phyloP scores from a whole-genome alignment of 768 basidiomycete genomes.

The Jaapia argillacea region DNA sequence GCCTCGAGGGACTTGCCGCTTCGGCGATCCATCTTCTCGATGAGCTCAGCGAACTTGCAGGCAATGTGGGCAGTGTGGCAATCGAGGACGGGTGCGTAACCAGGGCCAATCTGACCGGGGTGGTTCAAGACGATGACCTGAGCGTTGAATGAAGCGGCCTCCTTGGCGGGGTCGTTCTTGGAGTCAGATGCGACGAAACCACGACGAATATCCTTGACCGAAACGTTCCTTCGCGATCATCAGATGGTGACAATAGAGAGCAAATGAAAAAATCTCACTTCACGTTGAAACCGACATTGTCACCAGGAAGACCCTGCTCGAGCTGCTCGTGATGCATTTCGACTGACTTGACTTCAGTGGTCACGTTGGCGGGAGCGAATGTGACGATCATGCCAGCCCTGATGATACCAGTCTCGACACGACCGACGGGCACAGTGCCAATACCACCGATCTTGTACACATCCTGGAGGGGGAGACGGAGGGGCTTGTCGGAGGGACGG shows the following conservation, averaged over 20 bases:
- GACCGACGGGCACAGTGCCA: constrained; percentile 99
- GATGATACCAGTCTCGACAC: constrained; percentile 99
- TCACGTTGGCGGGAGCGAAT: constrained; percentile 96
- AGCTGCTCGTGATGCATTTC: constrained; percentile 99
- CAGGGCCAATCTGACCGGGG: constrained; percentile 99
- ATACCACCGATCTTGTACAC: constrained; percentile 99
- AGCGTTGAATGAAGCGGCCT: constrained; percentile 97
- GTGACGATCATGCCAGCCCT: constrained; percentile 99
- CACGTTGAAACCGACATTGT: constrained; percentile 99
- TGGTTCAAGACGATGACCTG: constrained; percentile 99
- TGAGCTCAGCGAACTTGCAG: constrained; percentile 97
- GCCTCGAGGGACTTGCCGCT: constrained; percentile 89
- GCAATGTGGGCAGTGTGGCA: constrained; percentile 99
- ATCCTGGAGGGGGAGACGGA: constrained; percentile 99
- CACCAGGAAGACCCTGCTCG: constrained; percentile 88
- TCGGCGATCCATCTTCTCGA: constrained; percentile 99
- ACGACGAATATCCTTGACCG: constrained; percentile 99
- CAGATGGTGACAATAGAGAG: not conserved
- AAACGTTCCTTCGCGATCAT: constrained; percentile 78
- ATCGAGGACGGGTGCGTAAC: constrained; percentile 98
- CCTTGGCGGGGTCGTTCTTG: constrained; percentile 99
- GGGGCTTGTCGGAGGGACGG: constrained; percentile 98
- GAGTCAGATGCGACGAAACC: constrained; percentile 99
- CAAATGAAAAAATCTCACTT: constrained; percentile 45
- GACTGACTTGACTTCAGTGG: constrained; percentile 99